Percentiles rank a stretch among this genome's conserved stretches.
These are phyloP conservation scores for Aspergillus panamensis DNA, from an alignment of 495 filamentous ascomycete genomes.

Conservation along the genomic window DNA sequence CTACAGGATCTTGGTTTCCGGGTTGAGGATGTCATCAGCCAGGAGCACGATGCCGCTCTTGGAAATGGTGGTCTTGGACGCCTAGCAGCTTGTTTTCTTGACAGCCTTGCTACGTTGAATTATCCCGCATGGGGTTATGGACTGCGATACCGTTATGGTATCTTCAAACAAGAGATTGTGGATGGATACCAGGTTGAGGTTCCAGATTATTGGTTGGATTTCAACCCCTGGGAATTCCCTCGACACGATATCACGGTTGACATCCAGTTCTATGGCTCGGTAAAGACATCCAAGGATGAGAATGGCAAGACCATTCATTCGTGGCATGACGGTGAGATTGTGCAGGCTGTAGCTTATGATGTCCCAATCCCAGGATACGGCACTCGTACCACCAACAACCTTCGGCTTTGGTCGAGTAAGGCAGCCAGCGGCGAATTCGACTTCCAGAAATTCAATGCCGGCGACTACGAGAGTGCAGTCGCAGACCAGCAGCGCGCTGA, in stretches of 20 bases:
- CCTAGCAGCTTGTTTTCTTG: conserved; percentile 92
- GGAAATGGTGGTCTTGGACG: conserved; percentile 95
- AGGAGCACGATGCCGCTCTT: conserved; percentile 94
- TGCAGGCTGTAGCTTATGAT: conserved; percentile 91
- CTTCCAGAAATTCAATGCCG: conserved; percentile 99
- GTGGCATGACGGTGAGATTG: conserved; percentile 93
- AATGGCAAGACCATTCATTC: conserved; percentile 65
- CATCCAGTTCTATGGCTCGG: conserved; percentile 90
- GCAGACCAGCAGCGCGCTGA: conserved; percentile 93
- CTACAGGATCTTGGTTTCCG: conserved; percentile 88
- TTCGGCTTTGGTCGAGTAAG: conserved; percentile 95
- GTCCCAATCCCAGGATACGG: conserved; percentile 90
- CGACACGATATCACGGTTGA: conserved; percentile 92
- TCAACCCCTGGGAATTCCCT: conserved; percentile 99
- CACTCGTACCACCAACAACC: conserved; percentile 90
- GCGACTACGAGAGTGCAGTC: conserved; percentile 96
- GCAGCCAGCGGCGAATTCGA: conserved; percentile 96
- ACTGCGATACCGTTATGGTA: conserved; percentile 91
- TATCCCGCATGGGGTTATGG: conserved; percentile 97
- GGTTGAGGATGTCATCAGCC: conserved; percentile 90
- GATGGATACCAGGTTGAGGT: conserved; percentile 97
- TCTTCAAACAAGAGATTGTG: conserved; percentile 99
- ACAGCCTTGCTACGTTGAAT: conserved; percentile 91
- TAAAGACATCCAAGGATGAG: conserved; percentile 68
- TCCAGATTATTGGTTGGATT: conserved; percentile 98